These are phyloP conservation scores for Kluyveromyces dobzhanskii DNA, from an alignment of 805 yeast genomes.

Conservation along the genomic window DNA sequence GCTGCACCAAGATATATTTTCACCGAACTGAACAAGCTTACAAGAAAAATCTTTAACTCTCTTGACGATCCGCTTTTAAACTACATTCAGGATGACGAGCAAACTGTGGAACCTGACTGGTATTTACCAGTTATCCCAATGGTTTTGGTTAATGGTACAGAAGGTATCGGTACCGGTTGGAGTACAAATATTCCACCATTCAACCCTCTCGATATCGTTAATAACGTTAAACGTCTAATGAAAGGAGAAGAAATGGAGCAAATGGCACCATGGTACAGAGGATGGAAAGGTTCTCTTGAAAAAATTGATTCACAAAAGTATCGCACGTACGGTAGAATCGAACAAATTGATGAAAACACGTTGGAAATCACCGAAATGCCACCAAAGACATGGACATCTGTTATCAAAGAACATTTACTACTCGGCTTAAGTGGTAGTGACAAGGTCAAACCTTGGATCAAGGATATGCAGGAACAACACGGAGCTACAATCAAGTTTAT, in stretches of 20 bases:
- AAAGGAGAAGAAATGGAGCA: constrained; percentile 58
- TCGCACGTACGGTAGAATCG: constrained; percentile 71
- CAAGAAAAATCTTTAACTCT: constrained; percentile 68
- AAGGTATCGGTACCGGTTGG: constrained; percentile 99
- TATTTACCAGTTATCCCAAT: constrained; percentile 91
- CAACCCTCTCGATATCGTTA: constrained; percentile 78
- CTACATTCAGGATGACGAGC: constrained; percentile 88
- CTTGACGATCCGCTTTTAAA: constrained; percentile 70
- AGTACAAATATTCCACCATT: constrained; percentile 86
- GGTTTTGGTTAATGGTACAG: constrained; percentile 91
- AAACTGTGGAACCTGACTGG: constrained; percentile 92
- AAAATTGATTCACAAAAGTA: constrained; percentile 57
- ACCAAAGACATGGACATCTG: constrained; percentile 84
- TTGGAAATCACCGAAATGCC: constrained; percentile 91
- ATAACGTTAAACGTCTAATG: constrained; percentile 67
- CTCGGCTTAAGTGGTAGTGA: constrained; percentile 71
- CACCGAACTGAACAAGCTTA: constrained; percentile 72
- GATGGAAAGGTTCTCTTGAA: constrained; percentile 85
- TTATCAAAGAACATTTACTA: constrained; percentile 75
- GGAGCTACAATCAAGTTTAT: constrained; percentile 72
- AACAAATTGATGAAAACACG: constrained; percentile 69
- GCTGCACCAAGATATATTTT: constrained; percentile 97
- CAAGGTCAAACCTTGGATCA: constrained; percentile 74
- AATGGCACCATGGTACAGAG: constrained; percentile 90
- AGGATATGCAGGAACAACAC: constrained; percentile 93